Evolutionary conservation across 2,329 filamentous ascomycete genomes (phyloP).

Genomic region (Sclerotinia sclerotiorum): DNA sequence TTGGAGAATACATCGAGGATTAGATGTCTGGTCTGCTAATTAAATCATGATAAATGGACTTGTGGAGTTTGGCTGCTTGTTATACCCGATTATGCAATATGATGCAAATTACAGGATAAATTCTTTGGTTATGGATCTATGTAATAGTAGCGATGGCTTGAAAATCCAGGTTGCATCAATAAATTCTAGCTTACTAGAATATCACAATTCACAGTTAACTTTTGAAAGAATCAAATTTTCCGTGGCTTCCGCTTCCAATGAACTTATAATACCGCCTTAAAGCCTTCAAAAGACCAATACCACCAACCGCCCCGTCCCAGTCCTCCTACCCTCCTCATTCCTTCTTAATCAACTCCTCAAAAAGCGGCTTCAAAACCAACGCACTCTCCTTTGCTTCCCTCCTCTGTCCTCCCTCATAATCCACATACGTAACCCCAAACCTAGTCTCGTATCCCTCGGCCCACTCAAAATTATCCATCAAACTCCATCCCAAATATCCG

Average conservation of each 20-base stretch:
- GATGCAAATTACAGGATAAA: neutral
- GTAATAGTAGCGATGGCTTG: neutral
- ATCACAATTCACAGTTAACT: neutral
- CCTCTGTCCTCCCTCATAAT: constrained; percentile 78
- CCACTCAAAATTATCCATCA: constrained; percentile 62
- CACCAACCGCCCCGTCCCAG: neutral
- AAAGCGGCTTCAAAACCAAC: constrained; percentile 66
- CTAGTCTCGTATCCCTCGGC: constrained; percentile 87
- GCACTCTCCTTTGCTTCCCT: constrained; percentile 83
- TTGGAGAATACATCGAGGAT: neutral
- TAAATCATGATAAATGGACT: neutral
- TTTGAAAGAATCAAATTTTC: neutral
- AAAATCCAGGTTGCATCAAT: neutral
- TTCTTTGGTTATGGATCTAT: neutral
- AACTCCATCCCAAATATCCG: constrained; percentile 83
- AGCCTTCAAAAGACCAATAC: neutral
- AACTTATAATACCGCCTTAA: neutral
- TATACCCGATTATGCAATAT: constrained; percentile 20
- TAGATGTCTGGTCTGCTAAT: neutral
- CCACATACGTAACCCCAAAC: constrained; percentile 81
- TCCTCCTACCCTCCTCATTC: constrained; percentile 37
- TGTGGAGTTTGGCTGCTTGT: constrained; percentile 12
- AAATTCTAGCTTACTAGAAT: neutral
- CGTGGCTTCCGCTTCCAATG: neutral
- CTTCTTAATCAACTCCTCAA: constrained; percentile 69